Evolutionary conservation across 768 basidiomycete genomes (phyloP).

Genomic region (Candolleomyces eurysporus): DNA sequence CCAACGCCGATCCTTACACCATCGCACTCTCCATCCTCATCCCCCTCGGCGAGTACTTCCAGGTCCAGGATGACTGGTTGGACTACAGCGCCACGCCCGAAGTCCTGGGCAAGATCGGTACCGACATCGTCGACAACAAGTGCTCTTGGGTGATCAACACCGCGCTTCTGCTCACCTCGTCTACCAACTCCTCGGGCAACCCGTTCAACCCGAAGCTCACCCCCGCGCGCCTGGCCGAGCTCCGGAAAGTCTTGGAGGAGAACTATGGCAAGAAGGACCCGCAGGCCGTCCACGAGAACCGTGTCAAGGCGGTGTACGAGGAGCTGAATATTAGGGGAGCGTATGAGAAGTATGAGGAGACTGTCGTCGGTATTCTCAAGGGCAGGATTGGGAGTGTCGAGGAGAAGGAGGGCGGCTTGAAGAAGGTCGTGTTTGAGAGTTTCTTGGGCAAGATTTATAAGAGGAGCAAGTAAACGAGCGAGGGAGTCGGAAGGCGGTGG

Average conservation of each 20-base stretch:
- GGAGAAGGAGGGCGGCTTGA: conserved; percentile 53
- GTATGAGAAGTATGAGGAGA: conserved; percentile 81
- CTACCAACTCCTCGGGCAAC: conserved; percentile 16
- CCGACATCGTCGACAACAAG: conserved; percentile 98
- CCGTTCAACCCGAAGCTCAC: neutral
- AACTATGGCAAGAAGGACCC: conserved; percentile 51
- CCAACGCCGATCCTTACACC: conserved; percentile 46
- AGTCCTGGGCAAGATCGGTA: conserved; percentile 94
- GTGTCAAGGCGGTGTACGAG: conserved; percentile 62
- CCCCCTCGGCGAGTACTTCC: conserved; percentile 97
- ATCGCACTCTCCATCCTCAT: conserved; percentile 79
- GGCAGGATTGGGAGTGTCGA: conserved; percentile 71
- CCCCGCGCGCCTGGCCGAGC: conserved; percentile 24
- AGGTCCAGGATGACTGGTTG: conserved; percentile 96
- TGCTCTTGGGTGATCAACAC: conserved; percentile 96
- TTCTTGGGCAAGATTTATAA: conserved; percentile 88
- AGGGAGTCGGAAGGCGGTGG: neutral
- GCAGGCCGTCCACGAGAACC: conserved; percentile 46
- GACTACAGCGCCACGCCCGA: conserved; percentile 91
- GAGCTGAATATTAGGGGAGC: conserved; percentile 60
- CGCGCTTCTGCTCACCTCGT: conserved; percentile 59
- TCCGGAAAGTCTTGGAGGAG: conserved; percentile 56
- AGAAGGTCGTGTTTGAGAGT: conserved; percentile 71
- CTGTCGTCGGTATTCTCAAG: conserved; percentile 63
- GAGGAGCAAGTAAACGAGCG: conserved; percentile 48